phyloP scores from a whole-genome alignment of 768 basidiomycete genomes.

The Pulveroboletus sp. region DNA sequence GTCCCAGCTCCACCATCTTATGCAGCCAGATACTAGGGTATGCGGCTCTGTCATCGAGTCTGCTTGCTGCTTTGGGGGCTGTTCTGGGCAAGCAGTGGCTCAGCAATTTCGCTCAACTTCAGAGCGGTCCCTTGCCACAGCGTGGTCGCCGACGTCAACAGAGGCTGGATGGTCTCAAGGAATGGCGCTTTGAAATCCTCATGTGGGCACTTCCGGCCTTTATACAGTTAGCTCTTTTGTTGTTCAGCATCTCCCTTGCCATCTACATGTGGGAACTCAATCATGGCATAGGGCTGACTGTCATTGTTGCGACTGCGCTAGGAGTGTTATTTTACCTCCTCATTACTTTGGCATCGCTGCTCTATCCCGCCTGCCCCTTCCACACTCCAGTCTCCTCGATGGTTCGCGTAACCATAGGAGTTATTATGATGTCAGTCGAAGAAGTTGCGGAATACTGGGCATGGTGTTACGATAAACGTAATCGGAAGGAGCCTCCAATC shows the following conservation, averaged over 20 bases:
- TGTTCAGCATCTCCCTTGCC: conserved; percentile 18
- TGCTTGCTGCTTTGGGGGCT: conserved; percentile 24
- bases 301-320: conserved; percentile 8
- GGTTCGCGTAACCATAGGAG: background rate
- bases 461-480: background rate
- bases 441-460: conserved; percentile 4
- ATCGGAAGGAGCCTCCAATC: conserved; percentile 1
- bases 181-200: conserved; percentile 16
- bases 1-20: conserved; percentile 12
- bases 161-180: conserved; percentile 14
- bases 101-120: conserved; percentile 9
- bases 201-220: conserved; percentile 15
- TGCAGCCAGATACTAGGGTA: conserved; percentile 19
- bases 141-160: conserved; percentile 16
- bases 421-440: background rate
- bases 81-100: conserved; percentile 18
- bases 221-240: conserved; percentile 19
- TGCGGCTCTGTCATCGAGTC: conserved; percentile 17
- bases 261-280: conserved; percentile 17
- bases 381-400: conserved; percentile 17
- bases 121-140: conserved; percentile 8
- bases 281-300: no score
- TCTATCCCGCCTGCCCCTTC: conserved; percentile 14
- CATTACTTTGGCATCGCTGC: conserved; percentile 16
- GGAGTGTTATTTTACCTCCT: conserved; percentile 15